Conservation (phyloP, 257 asterid genomes). For the Solanum arcanum region DNA sequence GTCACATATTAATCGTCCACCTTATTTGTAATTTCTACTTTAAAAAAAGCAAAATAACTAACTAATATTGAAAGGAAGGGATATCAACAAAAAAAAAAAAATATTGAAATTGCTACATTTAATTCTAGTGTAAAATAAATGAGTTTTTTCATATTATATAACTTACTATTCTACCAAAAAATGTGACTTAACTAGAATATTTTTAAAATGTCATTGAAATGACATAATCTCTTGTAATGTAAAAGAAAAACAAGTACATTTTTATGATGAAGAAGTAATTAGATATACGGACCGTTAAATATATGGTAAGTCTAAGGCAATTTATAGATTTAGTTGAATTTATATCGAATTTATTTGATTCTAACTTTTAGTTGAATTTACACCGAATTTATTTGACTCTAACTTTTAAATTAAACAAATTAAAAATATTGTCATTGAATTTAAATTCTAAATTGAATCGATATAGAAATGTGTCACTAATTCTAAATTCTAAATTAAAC, state of each 20-base stretch:
- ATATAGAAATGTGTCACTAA: background rate
- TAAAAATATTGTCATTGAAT: no score
- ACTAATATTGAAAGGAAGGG: background rate
- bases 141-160: background rate
- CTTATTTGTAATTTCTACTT: no score
- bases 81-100: background rate
- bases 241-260: background rate
- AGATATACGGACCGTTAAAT: background rate
- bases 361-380: background rate
- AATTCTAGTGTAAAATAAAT: background rate
- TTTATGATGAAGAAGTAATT: background rate
- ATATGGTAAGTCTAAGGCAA: background rate
- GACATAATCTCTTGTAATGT: background rate
- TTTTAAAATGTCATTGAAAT: background rate
- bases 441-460: background rate
- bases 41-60: no score
- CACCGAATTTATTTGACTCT: background rate
- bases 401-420: background rate
- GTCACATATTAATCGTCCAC: no score
- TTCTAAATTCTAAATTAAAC: no score
- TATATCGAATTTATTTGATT: background rate
- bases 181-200: background rate
- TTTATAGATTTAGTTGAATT: background rate
- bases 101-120: background rate
- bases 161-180: no score